Base-by-base conservation (phyloP, 78 protist genomes). In the Dictyostelium intermedium region DNA sequence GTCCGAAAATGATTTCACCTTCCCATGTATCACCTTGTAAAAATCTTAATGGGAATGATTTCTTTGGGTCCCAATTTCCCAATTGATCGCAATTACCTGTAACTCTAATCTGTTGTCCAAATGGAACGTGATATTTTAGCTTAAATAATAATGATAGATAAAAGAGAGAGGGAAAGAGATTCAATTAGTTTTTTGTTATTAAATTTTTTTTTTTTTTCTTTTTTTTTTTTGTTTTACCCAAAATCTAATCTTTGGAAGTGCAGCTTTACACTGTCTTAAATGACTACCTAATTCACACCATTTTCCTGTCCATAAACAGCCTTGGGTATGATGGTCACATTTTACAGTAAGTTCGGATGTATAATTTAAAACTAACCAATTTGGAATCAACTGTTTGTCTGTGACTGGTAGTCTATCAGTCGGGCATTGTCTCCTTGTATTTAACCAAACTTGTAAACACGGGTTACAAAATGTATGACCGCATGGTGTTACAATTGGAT, bases 11-110 rank as follows among this genome's bases (percentile, higher is more conserved):
- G 6, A 89, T 61, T 78, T 89, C 94, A 10, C 94, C 94, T 50
- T 89, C 94, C 94, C 94, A 89, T 5, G 94, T 89, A 69, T 89
- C 94, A 20, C 94, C 94, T 70, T 89, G 94, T 30, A 73, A 74
- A 80, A 89, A 89, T 25, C 66, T 89, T 34, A 89, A 78, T 27
- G 94, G 94, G 50, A 89, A 89, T 47, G 94, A 45, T 70, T 80
- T 89, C 39, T 89, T 83, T 32, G 94, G 87, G 23, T 89, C 94
- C 94, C 94, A 89, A 47, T 89, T 89, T 14, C 94, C 94, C 70
- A 89, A 61, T 89, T 89, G 94, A 23, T 89, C 94, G 61, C 94
- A 89, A 80, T 50, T 89, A 13, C 94, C 94, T 47, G 87, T 89
- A n/a, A 89, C 94, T 70, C 87, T 78, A 70, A 89, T 89, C 35